Conservation (phyloP, 2,329 filamentous ascomycete genomes). For the Ceratocystis albifundus region DNA sequence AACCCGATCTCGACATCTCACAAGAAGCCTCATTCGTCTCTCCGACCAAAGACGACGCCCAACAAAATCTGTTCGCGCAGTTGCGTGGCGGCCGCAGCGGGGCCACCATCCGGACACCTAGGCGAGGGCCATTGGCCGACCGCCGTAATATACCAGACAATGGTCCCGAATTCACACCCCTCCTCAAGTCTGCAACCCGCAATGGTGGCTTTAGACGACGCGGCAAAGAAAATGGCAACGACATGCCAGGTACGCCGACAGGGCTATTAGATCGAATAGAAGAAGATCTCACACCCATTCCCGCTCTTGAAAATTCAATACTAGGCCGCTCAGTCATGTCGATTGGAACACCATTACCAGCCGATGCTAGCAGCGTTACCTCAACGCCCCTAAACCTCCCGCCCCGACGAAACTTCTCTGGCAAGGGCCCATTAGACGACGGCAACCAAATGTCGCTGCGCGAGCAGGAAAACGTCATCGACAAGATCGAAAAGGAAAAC, state of each 20-base stretch:
- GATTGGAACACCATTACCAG: constrained; percentile 26
- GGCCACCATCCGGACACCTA: constrained; percentile 40
- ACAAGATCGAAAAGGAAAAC: constrained; percentile 96
- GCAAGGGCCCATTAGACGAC: constrained; percentile 61
- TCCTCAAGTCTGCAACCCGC: constrained; percentile 69
- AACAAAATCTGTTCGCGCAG: constrained; percentile 63
- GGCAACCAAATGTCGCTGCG: constrained; percentile 84
- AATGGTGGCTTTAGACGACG: constrained; percentile 54
- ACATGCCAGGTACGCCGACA: constrained; percentile 56
- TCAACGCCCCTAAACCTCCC: constrained; percentile 70
- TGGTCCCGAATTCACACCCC: constrained; percentile 79
- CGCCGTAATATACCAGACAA: constrained; percentile 57
- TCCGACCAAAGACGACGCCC: constrained; percentile 49
- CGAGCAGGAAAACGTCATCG: constrained; percentile 90
- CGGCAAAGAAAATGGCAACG: constrained; percentile 51
- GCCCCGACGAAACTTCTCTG: constrained; percentile 46
- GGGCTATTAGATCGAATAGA: constrained; percentile 46
- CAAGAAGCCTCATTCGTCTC: constrained; percentile 80
- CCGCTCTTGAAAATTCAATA: constrained; percentile 60
- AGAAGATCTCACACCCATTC: constrained; percentile 63
- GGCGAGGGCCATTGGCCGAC: constrained; percentile 62
- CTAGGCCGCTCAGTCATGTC: constrained; percentile 54
- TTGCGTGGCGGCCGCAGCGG: constrained; percentile 52
- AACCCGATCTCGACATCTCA: constrained; percentile 69
- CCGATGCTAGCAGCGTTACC: constrained; percentile 63